phyloP scores from a whole-genome alignment of 2,329 filamentous ascomycete species.

The Hansfordia pulvinata region DNA sequence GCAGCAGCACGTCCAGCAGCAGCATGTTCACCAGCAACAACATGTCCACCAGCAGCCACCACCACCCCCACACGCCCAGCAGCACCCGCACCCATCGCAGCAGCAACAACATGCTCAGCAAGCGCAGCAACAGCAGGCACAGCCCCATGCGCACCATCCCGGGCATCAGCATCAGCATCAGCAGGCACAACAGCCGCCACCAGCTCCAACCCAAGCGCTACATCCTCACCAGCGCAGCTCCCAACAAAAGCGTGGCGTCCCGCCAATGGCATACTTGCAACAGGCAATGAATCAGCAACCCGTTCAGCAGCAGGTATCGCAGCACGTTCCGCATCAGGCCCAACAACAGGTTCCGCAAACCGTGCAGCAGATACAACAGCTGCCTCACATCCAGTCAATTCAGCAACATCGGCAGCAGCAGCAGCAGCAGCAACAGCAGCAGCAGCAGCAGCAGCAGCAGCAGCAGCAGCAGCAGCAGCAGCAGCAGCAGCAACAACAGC shows the following conservation, averaged over 20 bases:
- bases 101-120: slow-evolving; percentile 2
- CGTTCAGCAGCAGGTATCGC: slow-evolving; percentile 12
- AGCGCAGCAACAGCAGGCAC: background rate
- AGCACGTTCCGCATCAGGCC: slow-evolving; percentile 17
- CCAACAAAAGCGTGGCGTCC: no score
- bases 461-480: slow-evolving; percentile 10
- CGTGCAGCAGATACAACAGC: slow-evolving; percentile 1
- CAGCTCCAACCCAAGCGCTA: background rate
- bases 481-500: slow-evolving; percentile 9
- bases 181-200: background rate
- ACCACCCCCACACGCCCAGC: no score
- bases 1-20: slow-evolving; percentile 18
- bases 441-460: slow-evolving; percentile 14
- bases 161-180: background rate
- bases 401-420: slow-evolving; percentile 10
- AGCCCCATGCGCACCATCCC: background rate
- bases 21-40: slow-evolving; percentile 15
- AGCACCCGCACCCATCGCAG: background rate
- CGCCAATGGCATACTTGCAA: slow-evolving; percentile 17
- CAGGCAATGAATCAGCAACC: slow-evolving; percentile 16
- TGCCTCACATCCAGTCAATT: slow-evolving; percentile 12
- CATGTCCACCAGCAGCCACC: slow-evolving; percentile 17
- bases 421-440: slow-evolving; percentile 15
- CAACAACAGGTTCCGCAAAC: slow-evolving; percentile 11
- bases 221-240: background rate